phyloP scores from a whole-genome alignment of 164 flowering plant species.

The Santalum album region DNA sequence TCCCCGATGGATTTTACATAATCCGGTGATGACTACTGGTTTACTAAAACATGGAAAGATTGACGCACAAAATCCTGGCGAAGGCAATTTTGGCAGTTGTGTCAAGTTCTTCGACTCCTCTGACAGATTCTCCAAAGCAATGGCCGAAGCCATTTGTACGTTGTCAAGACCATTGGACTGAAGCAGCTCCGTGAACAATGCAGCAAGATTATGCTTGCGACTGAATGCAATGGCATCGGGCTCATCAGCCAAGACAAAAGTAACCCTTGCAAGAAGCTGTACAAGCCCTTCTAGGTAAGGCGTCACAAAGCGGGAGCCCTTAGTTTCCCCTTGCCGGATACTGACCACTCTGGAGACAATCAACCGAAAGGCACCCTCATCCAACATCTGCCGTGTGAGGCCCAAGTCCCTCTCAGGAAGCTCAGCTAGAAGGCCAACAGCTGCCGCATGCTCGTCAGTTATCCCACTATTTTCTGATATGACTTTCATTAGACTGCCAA shows the following conservation, averaged over 20 bases:
- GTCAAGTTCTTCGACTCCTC: conserved; percentile 61
- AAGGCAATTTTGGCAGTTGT: conserved; percentile 50
- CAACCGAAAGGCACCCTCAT: conserved; percentile 62
- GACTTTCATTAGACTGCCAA: conserved; percentile 53
- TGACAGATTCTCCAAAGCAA: conserved; percentile 77
- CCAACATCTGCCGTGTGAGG: conserved; percentile 64
- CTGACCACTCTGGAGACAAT: conserved; percentile 35
- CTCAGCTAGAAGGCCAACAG: conserved; percentile 75
- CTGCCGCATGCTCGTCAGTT: conserved; percentile 89
- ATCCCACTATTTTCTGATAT: conserved; percentile 57
- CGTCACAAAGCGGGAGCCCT: conserved; percentile 66
- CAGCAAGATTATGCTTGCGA: conserved; percentile 56
- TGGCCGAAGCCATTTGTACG: conserved; percentile 80
- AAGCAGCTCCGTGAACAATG: conserved; percentile 66
- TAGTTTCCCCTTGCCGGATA: conserved; percentile 59
- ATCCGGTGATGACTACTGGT: conserved; percentile 49
- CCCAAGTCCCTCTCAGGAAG: conserved; percentile 82
- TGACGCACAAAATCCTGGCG: conserved; percentile 52
- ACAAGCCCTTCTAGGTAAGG: conserved; percentile 90
- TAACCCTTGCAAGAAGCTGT: conserved; percentile 64
- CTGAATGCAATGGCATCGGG: conserved; percentile 50
- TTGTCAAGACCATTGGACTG: conserved; percentile 78
- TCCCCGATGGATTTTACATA: conserved; percentile 70
- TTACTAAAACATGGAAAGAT: conserved; percentile 69
- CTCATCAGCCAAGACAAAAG: conserved; percentile 56